A percentile compares a stretch with the other conserved stretches of the same genome.
These are phyloP conservation scores for Triticum turgidum DNA, from an alignment of 176 grass and related monocot genomes.

Conservation along the genomic window DNA sequence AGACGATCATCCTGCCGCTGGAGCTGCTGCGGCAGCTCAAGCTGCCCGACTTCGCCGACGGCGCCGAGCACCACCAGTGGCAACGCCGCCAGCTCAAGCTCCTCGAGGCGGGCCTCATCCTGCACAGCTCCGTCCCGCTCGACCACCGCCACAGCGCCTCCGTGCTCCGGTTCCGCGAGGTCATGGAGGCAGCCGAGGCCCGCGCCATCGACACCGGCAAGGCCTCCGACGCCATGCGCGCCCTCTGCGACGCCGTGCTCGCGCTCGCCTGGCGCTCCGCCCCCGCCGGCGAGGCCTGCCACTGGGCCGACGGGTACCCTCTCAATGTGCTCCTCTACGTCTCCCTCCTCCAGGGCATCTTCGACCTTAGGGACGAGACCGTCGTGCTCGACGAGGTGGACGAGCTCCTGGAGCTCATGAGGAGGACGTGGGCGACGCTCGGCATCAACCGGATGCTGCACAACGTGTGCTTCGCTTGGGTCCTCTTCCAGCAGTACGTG, in stretches of 20 bases:
- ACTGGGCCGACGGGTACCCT: conserved; percentile 90
- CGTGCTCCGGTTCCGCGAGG: conserved; percentile 45
- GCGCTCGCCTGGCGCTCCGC: conserved; percentile 53
- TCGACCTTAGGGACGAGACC: conserved; percentile 69
- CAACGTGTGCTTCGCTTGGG: conserved; percentile 75
- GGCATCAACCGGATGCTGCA: conserved; percentile 64
- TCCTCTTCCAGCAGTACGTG: conserved; percentile 86
- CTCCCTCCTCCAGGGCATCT: conserved; percentile 67
- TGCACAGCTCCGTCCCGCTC: conserved; percentile 43
- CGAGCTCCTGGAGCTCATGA: conserved; percentile 86
- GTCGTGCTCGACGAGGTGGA: conserved; percentile 87
- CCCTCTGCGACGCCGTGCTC: conserved; percentile 58
- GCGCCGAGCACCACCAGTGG: conserved; percentile 82
- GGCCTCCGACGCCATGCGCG: conserved; percentile 64
- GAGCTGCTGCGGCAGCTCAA: conserved; percentile 95
- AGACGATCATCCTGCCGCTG: conserved; percentile 78
- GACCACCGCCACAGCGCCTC: conserved; percentile 47
- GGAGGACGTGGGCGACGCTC: conserved; percentile 72
- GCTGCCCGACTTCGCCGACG: conserved; percentile 62
- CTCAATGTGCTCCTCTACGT: conserved; percentile 84
- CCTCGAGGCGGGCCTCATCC: conserved; percentile 67
- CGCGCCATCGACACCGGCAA: conserved; percentile 86
- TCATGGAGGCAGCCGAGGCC: conserved; percentile 34
- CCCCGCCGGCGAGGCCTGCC: conserved; percentile 42
- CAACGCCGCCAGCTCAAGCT: conserved; percentile 77